Evolutionary conservation across 179 eudicot species (phyloP).

Genomic region (Monotropa hypopitys): DNA sequence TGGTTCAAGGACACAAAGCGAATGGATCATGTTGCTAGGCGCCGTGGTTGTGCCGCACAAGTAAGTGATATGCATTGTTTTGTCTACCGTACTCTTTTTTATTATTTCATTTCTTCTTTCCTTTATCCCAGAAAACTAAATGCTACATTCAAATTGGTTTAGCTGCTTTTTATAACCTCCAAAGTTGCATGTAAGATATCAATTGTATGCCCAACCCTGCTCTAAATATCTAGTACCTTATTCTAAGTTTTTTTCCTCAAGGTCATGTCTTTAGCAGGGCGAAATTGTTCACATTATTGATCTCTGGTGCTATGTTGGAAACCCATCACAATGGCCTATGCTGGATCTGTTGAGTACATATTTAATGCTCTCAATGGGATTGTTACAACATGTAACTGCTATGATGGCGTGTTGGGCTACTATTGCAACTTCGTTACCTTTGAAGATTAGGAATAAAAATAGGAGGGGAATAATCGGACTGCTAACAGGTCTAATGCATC

Average conservation of each 20-base stretch:
- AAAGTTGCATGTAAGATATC: neutral
- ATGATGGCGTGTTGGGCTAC: neutral
- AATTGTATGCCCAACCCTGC: neutral
- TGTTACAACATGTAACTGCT: neutral
- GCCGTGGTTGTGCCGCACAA: slow-evolving; percentile 94
- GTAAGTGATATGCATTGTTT: slow-evolving; percentile 26
- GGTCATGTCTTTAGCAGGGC: neutral
- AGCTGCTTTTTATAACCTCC: neutral
- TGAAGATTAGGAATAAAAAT: neutral
- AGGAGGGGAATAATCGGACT: neutral
- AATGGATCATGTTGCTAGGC: slow-evolving; percentile 96
- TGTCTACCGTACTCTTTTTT: neutral
- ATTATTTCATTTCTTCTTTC: neutral
- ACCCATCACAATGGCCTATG: neutral
- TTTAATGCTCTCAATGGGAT: neutral
- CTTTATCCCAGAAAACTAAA: neutral
- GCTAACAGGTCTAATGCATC: neutral
- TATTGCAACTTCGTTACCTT: neutral
- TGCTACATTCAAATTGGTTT: neutral
- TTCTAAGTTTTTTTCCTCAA: neutral
- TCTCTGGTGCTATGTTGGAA: neutral
- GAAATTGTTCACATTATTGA: neutral
- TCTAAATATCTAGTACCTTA: neutral
- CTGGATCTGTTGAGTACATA: neutral
- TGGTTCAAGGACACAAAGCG: slow-evolving; percentile 90